Conservation (phyloP, 352 stramenopile genomes). For the Globisporangium alternatum region DNA sequence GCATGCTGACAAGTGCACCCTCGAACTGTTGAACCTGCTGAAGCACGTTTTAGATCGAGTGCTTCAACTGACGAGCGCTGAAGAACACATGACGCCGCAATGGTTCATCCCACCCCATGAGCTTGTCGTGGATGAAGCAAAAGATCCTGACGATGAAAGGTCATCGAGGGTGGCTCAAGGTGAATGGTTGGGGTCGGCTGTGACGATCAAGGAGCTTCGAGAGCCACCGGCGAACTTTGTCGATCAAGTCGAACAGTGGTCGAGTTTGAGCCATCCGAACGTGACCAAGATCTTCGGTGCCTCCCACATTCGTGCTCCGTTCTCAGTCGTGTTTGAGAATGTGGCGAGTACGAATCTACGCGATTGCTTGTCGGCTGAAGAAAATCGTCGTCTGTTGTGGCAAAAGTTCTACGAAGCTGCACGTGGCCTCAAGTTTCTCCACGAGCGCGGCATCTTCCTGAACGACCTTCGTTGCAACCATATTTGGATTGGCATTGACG, state of each 20-base stretch:
- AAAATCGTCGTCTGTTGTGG: not conserved
- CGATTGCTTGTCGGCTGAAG: not conserved
- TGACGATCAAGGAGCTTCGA: not conserved
- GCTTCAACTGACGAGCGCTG: not conserved
- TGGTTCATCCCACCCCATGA: conserved; percentile 7
- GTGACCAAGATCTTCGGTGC: conserved; percentile 4
- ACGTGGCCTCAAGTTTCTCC: not conserved
- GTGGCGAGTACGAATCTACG: not conserved
- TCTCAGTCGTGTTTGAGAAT: conserved; percentile 6
- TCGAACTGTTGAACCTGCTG: not conserved
- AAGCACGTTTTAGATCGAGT: not conserved
- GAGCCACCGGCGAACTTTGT: not conserved
- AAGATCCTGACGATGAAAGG: not conserved
- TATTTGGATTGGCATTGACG: not conserved
- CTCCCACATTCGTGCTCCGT: conserved; percentile 64
- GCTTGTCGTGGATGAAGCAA: not conserved
- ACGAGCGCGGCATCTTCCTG: not conserved
- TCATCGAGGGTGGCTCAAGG: not conserved
- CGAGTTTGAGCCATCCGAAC: conserved; percentile 5
- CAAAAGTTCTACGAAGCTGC: not conserved
- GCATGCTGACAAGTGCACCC: not conserved
- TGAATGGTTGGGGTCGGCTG: not conserved
- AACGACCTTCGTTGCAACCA: not conserved
- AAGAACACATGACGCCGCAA: not conserved
- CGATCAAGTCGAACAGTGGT: not conserved